Base-by-base conservation (phyloP, 2,329 filamentous ascomycete species). In the Conoideocrella luteorostrata region DNA sequence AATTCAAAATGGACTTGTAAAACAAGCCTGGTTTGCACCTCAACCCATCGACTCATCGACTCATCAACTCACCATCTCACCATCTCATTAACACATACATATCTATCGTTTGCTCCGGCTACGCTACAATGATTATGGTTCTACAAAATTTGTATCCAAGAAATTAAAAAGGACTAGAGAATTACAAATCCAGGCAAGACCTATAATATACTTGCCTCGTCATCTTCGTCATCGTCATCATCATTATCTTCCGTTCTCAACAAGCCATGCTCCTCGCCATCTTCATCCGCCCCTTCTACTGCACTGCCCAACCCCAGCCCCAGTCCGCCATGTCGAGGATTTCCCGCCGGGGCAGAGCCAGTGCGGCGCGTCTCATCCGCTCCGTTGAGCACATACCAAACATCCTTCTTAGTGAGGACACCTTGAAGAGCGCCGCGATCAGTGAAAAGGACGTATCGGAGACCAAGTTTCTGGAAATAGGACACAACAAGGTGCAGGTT, bases 361-460 rank as follows among this genome's bases (percentile, higher is more conserved):
- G 63, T 69, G 17, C 71, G 66, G 21, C 74, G 67, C 43, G 76
- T 77, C 60, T 82, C 78, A 50, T 84, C 82, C 9, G 80, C 81
- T 33, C 84, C 87, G 59, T 95, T 88, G 36, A 97, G 72, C 30
- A 97, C 82, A 62, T 88, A 90, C 87, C 90, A 97, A 26, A 95
- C 83, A 65, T 98, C 93, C 70, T 98, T 98, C 71, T 97, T 97
- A 17, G 93, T 98, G 53, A 97, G 69, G 38, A 98, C 64, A 0
- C 93, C 93, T 61, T 88, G 82, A 30, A 98, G 67, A 39, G 79
- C 78, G 17, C 93, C 93, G 39, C 83, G 78, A 52, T 96, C 87
- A 30, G 80, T 81, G 61, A 97, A 94, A 3, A 97, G 68, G 5
- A 98, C 80, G 66, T 97, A 96, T 40, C 91, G 78, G 49, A 98